These are phyloP conservation scores for Globisporangium mamillatum DNA, from an alignment of 352 stramenopile species.

Conservation along the genomic window DNA sequence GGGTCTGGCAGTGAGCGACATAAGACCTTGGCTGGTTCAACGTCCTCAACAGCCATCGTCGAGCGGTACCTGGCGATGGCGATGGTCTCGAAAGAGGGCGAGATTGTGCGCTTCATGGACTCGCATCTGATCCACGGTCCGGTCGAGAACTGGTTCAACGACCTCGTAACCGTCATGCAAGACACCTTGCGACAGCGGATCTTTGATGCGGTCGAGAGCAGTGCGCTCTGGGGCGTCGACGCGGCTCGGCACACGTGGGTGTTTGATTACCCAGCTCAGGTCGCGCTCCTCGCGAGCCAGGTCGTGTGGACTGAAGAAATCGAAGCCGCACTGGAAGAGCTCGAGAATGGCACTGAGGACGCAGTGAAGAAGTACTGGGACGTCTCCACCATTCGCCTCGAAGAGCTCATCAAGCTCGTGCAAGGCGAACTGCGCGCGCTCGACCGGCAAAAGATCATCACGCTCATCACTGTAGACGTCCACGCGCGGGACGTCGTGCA, in stretches of 20 bases:
- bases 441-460: conserved; percentile 93
- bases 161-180: conserved; percentile 93
- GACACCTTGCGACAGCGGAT: conserved; percentile 82
- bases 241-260: conserved; percentile 84
- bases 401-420: conserved; percentile 93
- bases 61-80: conserved; percentile 77
- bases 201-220: conserved; percentile 90
- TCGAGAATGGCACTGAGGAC: conserved; percentile 94
- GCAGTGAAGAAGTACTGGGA: conserved; percentile 95
- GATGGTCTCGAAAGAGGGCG: conserved; percentile 96
- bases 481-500: conserved; percentile 95
- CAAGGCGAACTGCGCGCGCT: conserved; percentile 69
- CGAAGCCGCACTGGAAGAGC: conserved; percentile 90
- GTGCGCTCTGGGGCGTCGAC: conserved; percentile 90
- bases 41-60: conserved; percentile 20
- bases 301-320: conserved; percentile 94
- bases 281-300: conserved; percentile 87
- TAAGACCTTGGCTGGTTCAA: conserved; percentile 4
- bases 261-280: conserved; percentile 87
- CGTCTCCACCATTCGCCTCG: conserved; percentile 87
- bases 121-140: conserved; percentile 82
- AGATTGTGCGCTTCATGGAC: conserved; percentile 84
- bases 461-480: conserved; percentile 97
- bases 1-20: not conserved
- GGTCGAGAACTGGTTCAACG: conserved; percentile 93